These are phyloP conservation scores for Echinochloa phyllopogon DNA, from an alignment of 176 grass and related monocot genomes.

Conservation along the genomic window DNA sequence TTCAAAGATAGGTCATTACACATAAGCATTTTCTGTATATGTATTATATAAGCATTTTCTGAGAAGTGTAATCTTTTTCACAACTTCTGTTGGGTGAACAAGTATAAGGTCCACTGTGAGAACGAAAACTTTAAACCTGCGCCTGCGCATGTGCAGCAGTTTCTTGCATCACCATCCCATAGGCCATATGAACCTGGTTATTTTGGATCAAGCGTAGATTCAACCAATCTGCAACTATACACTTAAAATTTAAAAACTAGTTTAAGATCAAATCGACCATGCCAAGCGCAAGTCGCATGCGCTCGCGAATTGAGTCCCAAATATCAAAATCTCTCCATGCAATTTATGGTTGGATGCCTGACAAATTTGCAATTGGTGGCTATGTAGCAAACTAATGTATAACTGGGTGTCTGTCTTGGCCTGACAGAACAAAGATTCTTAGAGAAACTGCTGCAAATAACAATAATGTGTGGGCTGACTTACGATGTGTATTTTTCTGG, in stretches of 20 bases:
- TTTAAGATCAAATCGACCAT: neutral
- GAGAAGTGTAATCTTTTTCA: slow-evolving; percentile 8
- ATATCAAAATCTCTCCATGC: no score
- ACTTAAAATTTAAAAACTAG: neutral
- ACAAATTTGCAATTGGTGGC: neutral
- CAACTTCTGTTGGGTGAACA: neutral
- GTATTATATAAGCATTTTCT: slow-evolving; percentile 36
- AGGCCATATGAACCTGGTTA: neutral
- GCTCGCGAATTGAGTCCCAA: no score
- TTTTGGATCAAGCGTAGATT: neutral
- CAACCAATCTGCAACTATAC: neutral
- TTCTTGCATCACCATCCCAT: neutral
- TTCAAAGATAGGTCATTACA: slow-evolving; percentile 28
- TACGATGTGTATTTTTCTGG: neutral
- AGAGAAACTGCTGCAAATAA: neutral
- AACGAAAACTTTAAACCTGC: neutral
- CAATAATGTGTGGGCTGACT: neutral
- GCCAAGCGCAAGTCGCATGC: neutral
- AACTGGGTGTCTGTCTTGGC: neutral
- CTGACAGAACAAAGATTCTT: neutral
- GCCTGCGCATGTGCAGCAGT: neutral
- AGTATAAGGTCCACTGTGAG: neutral
- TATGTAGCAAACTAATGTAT: neutral
- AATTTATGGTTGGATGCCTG: neutral
- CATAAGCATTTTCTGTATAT: slow-evolving; percentile 14